These are phyloP conservation scores for Pelargonium hybrid DNA, from an alignment of 441 rosid genomes.

Conservation along the genomic window DNA sequence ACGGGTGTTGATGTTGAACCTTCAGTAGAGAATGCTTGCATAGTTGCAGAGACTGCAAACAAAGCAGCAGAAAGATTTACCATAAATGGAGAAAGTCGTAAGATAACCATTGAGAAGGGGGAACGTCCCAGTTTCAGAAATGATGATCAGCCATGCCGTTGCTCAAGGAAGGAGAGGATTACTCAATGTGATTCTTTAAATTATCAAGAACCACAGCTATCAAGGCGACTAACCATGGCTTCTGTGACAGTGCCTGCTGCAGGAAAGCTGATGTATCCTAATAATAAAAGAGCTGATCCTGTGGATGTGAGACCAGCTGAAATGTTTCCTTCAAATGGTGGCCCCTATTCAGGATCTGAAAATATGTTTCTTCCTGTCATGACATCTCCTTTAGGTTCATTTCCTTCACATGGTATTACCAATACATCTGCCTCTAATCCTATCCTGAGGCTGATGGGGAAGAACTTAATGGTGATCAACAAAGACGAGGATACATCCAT, in stretches of 20 bases:
- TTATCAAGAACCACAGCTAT: constrained; percentile 45
- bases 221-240: constrained; percentile 43
- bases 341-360: constrained; percentile 28
- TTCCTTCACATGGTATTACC: constrained; percentile 33
- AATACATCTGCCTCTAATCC: constrained; percentile 59
- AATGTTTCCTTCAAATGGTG: constrained; percentile 24
- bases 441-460: constrained; percentile 86
- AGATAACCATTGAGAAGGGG: constrained; percentile 38
- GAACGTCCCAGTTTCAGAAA: constrained; percentile 30
- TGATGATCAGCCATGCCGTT: constrained; percentile 67
- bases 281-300: constrained; percentile 17
- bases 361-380: constrained; percentile 11
- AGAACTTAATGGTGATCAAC: constrained; percentile 78
- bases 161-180: constrained; percentile 65
- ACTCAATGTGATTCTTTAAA: constrained; percentile 32
- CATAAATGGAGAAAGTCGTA: constrained; percentile 27
- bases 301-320: constrained; percentile 28
- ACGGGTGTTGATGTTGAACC: constrained; percentile 25
- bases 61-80: constrained; percentile 22
- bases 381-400: constrained; percentile 25
- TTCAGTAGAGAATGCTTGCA: constrained; percentile 26
- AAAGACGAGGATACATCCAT: constrained; percentile 43
- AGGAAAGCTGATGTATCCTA: constrained; percentile 24
- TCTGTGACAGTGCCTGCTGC: constrained; percentile 30
- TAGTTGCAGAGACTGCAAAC: constrained; percentile 24